A percentile compares a stretch with the other conserved stretches of the same genome.
phyloP scores from a whole-genome alignment of 2,329 filamentous ascomycete species.

The Stachybotrys chlorohalonatus region DNA sequence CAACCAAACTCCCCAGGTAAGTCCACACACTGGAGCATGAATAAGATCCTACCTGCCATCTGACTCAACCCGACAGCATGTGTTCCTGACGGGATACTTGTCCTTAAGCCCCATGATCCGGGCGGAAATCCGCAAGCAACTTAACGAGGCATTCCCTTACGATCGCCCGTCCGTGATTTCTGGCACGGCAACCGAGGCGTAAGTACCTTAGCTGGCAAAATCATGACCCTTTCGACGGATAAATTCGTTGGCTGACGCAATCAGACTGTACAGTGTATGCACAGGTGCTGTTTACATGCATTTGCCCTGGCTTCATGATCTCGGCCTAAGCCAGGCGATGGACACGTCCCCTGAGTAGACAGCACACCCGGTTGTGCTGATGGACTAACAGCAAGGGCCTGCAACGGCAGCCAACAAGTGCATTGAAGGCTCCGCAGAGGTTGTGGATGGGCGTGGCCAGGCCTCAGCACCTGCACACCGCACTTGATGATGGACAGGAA shows the following conservation, averaged over 20 bases:
- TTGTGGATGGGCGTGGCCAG: no score
- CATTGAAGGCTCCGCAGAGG: no score
- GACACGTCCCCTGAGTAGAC: no score
- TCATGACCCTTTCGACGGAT: neutral
- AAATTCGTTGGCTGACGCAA: neutral
- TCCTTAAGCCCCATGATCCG: neutral
- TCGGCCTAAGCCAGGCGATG: neutral
- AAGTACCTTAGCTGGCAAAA: neutral
- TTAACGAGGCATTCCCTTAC: neutral
- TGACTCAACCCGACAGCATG: neutral
- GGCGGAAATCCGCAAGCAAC: neutral
- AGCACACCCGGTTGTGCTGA: no score
- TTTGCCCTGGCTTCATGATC: neutral
- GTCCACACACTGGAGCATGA: neutral
- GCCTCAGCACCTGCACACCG: no score
- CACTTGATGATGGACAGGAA: no score
- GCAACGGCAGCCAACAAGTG: no score
- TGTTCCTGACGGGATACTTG: neutral
- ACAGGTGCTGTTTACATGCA: neutral
- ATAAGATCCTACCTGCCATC: neutral
- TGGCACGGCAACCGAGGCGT: neutral
- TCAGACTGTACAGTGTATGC: neutral
- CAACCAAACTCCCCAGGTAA: neutral
- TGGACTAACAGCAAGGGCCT: no score
- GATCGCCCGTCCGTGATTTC: neutral